Evolutionary conservation across 345 rosid genomes (phyloP), one percentile per base, ranked within the genome.

Genomic region (Citrus hindsii): DNA sequence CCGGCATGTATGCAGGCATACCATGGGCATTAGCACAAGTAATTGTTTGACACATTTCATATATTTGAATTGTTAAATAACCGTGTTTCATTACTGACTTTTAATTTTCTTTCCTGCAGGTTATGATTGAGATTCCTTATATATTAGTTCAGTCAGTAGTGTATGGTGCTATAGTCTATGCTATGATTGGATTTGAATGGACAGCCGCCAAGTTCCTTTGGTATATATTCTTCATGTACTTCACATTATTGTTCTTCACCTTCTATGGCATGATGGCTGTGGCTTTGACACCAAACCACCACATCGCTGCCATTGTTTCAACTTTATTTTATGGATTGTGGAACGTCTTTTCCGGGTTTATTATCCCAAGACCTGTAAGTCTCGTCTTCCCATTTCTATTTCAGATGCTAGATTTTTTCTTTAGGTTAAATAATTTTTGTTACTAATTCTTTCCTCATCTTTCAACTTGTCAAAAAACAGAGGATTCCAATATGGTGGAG

Each of bases 1-100:
- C 92, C 0, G 88, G 90, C 75, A 86, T 89, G 92, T 89, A 89
- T 61, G 86, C 89, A 9, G 83, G 86, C 33, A 21, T 87, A 70
- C 86, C 89, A 9, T 89, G 86, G 27, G 92, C 92, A 9, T 76
- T 82, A 27, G 87, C 87, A 59, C 90, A 89, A 84, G 90, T 89
- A 73, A 59, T 3, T 38, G 14, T 22, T 21, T 51, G 38, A 48
- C 74, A 19, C 4, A 21, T 4, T n/a, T 53, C 13, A 22, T 24
- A 53, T 8, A 19, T n/a, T n/a, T 61, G 7, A 58, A 37, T 37
- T 59, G 22, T 48, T n/a, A 32, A 73, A 24, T 60, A 73, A 35
- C 40, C 60, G 1, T 24, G 9, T 71, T 19, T 46, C 0, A 18
- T 48, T 18, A 21, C 58, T 30, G 0, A 30, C 3, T 16, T 64